Evolutionary conservation across 768 basidiomycete species (phyloP).

Genomic region (Termitomyces sp.): DNA sequence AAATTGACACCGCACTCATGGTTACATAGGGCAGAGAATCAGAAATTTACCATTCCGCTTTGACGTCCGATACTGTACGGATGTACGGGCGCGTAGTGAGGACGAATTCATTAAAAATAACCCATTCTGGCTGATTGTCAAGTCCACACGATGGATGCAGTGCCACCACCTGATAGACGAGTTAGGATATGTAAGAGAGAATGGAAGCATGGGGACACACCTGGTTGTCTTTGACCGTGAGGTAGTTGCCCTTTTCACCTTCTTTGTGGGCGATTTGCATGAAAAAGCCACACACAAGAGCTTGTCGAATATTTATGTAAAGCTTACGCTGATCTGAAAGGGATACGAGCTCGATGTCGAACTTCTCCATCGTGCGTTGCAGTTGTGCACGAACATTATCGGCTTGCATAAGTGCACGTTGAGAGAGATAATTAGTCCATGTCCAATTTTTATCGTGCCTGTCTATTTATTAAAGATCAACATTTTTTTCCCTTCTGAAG

Average conservation of each 20-base stretch:
- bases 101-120: conserved; percentile 92
- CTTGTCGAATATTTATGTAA: conserved; percentile 71
- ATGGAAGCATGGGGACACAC: conserved; percentile 27
- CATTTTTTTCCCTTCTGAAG: background rate
- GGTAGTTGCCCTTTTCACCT: conserved; percentile 81
- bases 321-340: conserved; percentile 65
- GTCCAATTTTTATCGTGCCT: conserved; percentile 81
- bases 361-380: conserved; percentile 86
- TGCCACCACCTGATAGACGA: conserved; percentile 46
- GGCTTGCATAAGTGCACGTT: conserved; percentile 79
- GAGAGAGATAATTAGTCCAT: conserved; percentile 85
- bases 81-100: conserved; percentile 86
- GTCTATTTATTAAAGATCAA: conserved; percentile 36
- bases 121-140: conserved; percentile 87
- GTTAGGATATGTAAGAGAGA: background rate
- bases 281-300: conserved; percentile 90
- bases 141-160: conserved; percentile 87
- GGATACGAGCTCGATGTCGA: conserved; percentile 72
- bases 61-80: conserved; percentile 84
- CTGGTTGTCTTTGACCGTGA: conserved; percentile 95
- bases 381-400: conserved; percentile 92
- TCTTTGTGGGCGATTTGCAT: conserved; percentile 98
- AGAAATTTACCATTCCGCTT: conserved; percentile 71
- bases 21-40: background rate
- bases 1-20: background rate